phyloP scores from a whole-genome alignment of 2,329 filamentous ascomycete genomes.

The Trichoderma breve region DNA sequence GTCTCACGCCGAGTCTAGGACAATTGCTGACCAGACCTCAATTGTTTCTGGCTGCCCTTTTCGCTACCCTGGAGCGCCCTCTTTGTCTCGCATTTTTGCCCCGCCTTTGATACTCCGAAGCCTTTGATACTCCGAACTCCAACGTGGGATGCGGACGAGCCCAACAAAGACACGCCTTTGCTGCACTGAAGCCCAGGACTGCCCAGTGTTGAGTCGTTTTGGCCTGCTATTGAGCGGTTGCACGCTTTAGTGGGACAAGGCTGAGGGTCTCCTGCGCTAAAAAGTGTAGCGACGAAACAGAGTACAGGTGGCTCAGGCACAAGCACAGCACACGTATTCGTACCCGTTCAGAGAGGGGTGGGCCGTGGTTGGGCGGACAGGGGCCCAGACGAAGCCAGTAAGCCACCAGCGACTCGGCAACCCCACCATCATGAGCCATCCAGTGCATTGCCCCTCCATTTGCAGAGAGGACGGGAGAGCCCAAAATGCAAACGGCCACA shows the following conservation, averaged over 20 bases:
- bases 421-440: conserved; percentile 6
- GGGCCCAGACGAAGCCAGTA: conserved; percentile 4
- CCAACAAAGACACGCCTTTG: not conserved
- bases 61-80: not conserved
- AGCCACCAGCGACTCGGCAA: conserved; percentile 8
- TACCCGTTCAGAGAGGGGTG: conserved; percentile 16
- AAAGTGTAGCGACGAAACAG: not conserved
- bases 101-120: not conserved
- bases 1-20: not conserved
- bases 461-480: not conserved
- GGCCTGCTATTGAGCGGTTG: not conserved
- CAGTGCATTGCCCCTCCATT: conserved; percentile 8
- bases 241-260: conserved; percentile 9
- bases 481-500: not conserved
- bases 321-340: conserved; percentile 16
- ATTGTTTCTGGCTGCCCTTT: not conserved
- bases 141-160: not conserved
- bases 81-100: not conserved
- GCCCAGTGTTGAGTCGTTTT: not conserved
- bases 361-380: conserved; percentile 10
- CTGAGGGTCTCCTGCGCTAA: conserved; percentile 10
- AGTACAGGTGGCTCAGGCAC: not conserved
- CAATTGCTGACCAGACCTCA: not conserved
- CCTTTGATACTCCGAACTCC: not conserved
- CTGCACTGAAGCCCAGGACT: conserved; percentile 8